Conservation (phyloP, 2,329 filamentous ascomycete genomes). For the Leptodontidium sp. region DNA sequence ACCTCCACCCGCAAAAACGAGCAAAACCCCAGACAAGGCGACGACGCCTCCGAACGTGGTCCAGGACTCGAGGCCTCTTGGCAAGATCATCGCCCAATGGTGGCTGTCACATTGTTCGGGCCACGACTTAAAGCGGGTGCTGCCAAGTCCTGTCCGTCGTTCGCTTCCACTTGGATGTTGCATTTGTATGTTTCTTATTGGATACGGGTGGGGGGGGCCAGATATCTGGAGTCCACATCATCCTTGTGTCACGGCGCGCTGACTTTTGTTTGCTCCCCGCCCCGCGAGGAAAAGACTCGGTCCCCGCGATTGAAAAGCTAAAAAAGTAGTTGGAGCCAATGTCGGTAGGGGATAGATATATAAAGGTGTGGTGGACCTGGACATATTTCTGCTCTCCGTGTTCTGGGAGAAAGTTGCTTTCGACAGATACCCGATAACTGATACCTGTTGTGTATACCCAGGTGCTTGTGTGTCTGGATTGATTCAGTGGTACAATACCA, state of each 20-base stretch:
- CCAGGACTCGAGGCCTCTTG: background rate
- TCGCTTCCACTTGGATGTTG: constrained; percentile 5
- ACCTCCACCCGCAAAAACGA: background rate
- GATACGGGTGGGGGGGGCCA: background rate
- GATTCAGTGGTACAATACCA: background rate
- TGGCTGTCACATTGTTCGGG: constrained; percentile 13
- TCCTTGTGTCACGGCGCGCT: background rate
- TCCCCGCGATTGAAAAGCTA: constrained; percentile 9
- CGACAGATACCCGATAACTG: background rate
- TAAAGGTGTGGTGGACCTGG: background rate
- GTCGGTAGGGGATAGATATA: background rate
- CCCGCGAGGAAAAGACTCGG: background rate
- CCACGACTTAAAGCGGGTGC: background rate
- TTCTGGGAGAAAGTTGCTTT: background rate
- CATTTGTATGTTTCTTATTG: background rate
- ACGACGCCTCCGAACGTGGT: constrained; percentile 5
- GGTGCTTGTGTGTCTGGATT: background rate
- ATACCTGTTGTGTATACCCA: background rate
- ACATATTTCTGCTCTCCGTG: background rate
- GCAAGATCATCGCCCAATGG: constrained; percentile 12
- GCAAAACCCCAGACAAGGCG: too few species aligned
- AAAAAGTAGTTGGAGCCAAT: background rate
- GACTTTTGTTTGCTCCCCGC: background rate
- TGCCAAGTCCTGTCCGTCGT: background rate
- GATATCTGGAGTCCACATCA: background rate